Evolutionary conservation across 2,329 filamentous ascomycete genomes (phyloP).

Genomic region (Aspergillus proliferans): DNA sequence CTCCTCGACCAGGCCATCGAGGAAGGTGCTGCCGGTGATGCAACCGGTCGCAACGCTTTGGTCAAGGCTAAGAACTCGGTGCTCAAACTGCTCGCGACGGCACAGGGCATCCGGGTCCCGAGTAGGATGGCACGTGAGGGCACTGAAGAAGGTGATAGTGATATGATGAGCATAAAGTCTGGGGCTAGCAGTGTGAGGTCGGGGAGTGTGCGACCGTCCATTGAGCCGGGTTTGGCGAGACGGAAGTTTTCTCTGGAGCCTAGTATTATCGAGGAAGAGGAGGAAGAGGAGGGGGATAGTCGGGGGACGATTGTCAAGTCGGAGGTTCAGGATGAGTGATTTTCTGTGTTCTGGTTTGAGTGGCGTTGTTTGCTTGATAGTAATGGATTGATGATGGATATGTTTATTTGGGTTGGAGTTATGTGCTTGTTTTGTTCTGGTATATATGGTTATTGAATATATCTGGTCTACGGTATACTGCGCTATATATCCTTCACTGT

Average conservation of each 20-base stretch:
- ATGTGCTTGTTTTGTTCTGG: no score
- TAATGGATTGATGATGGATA: no score
- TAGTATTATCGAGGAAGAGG: constrained; percentile 35
- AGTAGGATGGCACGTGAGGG: constrained; percentile 28
- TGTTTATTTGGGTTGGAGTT: no score
- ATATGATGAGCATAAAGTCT: constrained; percentile 24
- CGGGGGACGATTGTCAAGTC: constrained; percentile 27
- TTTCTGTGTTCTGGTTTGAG: neutral
- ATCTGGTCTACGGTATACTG: no score
- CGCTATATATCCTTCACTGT: constrained; percentile 3
- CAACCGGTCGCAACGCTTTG: constrained; percentile 39
- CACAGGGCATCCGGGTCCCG: constrained; percentile 39
- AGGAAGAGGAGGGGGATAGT: constrained; percentile 29
- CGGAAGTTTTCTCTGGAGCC: constrained; percentile 25
- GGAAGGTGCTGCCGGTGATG: constrained; percentile 36
- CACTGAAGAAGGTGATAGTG: constrained; percentile 25
- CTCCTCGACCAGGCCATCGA: constrained; percentile 53
- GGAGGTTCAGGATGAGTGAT: constrained; percentile 23
- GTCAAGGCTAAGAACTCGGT: constrained; percentile 42
- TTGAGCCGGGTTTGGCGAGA: constrained; percentile 21
- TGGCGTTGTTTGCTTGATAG: no score
- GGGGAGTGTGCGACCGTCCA: constrained; percentile 23
- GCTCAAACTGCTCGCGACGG: constrained; percentile 40
- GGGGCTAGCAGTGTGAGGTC: constrained; percentile 20
- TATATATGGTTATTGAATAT: no score